Percentiles rank a stretch among this genome's conserved stretches.
Conservation (phyloP, 805 yeast genomes). For the Middelhovenomyces tepae region DNA sequence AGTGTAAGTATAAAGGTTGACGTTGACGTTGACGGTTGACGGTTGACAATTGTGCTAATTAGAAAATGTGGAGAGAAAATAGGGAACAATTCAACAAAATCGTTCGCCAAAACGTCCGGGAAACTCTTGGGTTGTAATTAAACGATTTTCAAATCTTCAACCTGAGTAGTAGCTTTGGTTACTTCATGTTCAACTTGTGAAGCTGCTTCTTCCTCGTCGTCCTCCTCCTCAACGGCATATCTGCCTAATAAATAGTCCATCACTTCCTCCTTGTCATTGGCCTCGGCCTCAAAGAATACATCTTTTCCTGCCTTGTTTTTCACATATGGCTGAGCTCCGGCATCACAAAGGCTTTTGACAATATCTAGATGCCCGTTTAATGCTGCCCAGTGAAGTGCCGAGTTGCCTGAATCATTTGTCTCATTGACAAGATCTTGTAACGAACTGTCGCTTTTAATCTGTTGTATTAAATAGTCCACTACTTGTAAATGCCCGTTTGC, state of each 20-base stretch:
- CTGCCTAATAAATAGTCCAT: conserved; percentile 69
- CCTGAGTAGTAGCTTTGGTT: neutral
- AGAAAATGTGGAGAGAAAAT: conserved; percentile 86
- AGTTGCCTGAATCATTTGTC: conserved; percentile 77
- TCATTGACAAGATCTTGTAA: conserved; percentile 35
- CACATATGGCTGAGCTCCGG: conserved; percentile 72
- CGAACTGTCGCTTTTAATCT: conserved; percentile 6
- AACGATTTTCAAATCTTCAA: neutral
- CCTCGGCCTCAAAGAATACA: conserved; percentile 82
- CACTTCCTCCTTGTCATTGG: conserved; percentile 61
- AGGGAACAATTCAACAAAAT: conserved; percentile 55
- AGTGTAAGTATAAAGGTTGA: conserved; percentile 23
- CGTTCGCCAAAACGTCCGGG: conserved; percentile 60
- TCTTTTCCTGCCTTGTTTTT: conserved; percentile 75
- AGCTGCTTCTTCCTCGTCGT: conserved; percentile 30
- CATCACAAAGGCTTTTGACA: conserved; percentile 62
- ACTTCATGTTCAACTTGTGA: neutral
- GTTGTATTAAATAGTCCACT: conserved; percentile 45
- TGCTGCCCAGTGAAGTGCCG: conserved; percentile 96
- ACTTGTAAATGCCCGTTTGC: conserved; percentile 84
- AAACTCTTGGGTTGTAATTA: conserved; percentile 55
- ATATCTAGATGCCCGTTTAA: conserved; percentile 73
- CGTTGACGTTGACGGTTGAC: neutral
- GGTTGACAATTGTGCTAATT: conserved; percentile 38
- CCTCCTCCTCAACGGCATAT: conserved; percentile 60